phyloP scores from a whole-genome alignment of 495 filamentous ascomycete species.

The Hypoxylon fragiforme region DNA sequence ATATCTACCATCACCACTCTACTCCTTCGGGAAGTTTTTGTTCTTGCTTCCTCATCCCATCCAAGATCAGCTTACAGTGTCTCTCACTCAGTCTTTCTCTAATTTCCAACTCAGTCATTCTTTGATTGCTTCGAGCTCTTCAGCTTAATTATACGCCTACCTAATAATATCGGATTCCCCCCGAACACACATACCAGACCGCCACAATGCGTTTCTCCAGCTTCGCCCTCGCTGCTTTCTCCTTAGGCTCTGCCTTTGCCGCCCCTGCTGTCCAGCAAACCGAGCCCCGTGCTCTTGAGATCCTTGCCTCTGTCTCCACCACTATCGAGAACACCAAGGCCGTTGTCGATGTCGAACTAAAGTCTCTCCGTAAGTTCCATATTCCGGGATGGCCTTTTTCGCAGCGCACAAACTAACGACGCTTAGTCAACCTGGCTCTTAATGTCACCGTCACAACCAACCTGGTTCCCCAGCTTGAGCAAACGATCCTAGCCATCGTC shows the following conservation, averaged over 20 bases:
- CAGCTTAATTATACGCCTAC: slow-evolving; percentile 11
- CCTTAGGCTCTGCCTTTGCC: slow-evolving; percentile 38
- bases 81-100: slow-evolving; percentile 34
- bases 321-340: slow-evolving; percentile 12
- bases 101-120: slow-evolving; percentile 35
- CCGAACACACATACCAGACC: slow-evolving; percentile 11
- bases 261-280: slow-evolving; percentile 17
- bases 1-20: slow-evolving; percentile 28
- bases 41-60: slow-evolving; percentile 19
- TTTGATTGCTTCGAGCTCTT: slow-evolving; percentile 30
- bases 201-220: slow-evolving; percentile 37
- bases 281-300: slow-evolving; percentile 11
- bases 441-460: slow-evolving; percentile 7
- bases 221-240: slow-evolving; percentile 33
- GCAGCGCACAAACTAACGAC: background rate
- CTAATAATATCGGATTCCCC: slow-evolving; percentile 9
- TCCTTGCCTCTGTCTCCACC: slow-evolving; percentile 15
- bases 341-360: slow-evolving; percentile 15
- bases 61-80: slow-evolving; percentile 32
- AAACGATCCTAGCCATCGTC: slow-evolving; percentile 16
- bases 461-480: slow-evolving; percentile 25
- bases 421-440: background rate
- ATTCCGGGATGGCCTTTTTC: background rate
- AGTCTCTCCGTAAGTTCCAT: slow-evolving; percentile 21
- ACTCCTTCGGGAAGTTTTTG: background rate